phyloP scores from a whole-genome alignment of 768 basidiomycete genomes.

The Naganishia onofrii region DNA sequence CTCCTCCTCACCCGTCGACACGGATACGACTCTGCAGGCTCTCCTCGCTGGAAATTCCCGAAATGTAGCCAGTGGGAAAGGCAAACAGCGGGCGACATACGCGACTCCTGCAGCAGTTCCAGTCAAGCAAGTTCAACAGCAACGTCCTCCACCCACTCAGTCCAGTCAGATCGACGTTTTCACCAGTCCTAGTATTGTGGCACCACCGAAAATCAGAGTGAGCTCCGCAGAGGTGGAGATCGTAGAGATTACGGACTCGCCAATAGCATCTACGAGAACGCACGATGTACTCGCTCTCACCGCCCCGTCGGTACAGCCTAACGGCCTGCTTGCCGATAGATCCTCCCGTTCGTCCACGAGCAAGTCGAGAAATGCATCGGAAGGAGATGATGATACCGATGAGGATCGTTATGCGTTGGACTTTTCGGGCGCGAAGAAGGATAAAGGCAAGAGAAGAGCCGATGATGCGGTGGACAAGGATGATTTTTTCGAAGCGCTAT shows the following conservation, averaged over 20 bases:
- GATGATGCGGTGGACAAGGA: conserved; percentile 1
- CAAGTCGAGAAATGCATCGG: not conserved
- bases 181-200: not conserved
- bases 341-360: not conserved
- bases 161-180: conserved; percentile 17
- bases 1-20: not conserved
- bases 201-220: not conserved
- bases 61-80: not conserved
- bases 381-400: not conserved
- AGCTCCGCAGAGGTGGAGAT: not conserved
- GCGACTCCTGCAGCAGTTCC: not conserved
- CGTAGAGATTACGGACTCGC: not conserved
- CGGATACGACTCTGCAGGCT: not conserved
- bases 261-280: not conserved
- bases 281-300: not conserved
- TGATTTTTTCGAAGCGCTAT: not conserved
- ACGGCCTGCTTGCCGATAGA: not conserved
- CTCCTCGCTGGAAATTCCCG: not conserved
- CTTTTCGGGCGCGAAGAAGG: not conserved
- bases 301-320: not conserved
- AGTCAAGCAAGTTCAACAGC: not conserved
- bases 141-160: not conserved
- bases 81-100: not conserved
- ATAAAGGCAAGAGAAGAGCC: not conserved
- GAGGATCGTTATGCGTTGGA: not conserved